Evolutionary conservation across 2,329 filamentous ascomycete species (phyloP), one percentile per base, ranked within the genome.

Genomic region (Ophiostoma quercus): DNA sequence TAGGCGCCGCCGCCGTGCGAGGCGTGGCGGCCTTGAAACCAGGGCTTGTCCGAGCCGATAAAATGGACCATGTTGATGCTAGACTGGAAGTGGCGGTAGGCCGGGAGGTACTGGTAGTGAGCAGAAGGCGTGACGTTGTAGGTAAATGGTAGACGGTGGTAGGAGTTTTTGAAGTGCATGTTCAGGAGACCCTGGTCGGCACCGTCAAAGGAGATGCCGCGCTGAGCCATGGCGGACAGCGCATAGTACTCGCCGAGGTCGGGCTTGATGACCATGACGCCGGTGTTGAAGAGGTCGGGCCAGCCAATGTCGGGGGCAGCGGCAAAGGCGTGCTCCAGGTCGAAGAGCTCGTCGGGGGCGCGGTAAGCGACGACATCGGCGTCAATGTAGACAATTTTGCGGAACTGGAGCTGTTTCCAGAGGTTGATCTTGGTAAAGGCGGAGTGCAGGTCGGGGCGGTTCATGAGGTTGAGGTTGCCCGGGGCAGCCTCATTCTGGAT

Each of bases 241-340:
- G 92, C 91, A 80, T 92, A 90, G 80, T 94, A 98, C 74, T 96
- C 94, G 70, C 90, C 90, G 85, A 94, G 83, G 79, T 94, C 90
- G 43, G 95, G 95, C 19, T 85, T 90, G 71, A 99, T 80, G 47
- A 93, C 92, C 92, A 99, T 96, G 75, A 99, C 88, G 76, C 95
- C 95, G n/a, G 91, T 93, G 80, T 99, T 99, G 87, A 98, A 98
- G 72, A 94, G 87, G 80, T 99, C 95, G 43, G 95, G 95, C 95
- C 95, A 99, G 74, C 95, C 95, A 75, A 98, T 93, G 79, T 99
- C 95, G 41, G 95, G 94, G 12, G 92, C 93, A 1, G 95, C 88
- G 57, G 87, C 85, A 77, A 90, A 89, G 69, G 83, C 77, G 66
- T 87, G 80, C 4, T 81, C 76, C 32, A 88, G 78, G 70, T 89